Evolutionary conservation across 345 rosid genomes (phyloP).

Genomic region (Lepidium sativum): DNA sequence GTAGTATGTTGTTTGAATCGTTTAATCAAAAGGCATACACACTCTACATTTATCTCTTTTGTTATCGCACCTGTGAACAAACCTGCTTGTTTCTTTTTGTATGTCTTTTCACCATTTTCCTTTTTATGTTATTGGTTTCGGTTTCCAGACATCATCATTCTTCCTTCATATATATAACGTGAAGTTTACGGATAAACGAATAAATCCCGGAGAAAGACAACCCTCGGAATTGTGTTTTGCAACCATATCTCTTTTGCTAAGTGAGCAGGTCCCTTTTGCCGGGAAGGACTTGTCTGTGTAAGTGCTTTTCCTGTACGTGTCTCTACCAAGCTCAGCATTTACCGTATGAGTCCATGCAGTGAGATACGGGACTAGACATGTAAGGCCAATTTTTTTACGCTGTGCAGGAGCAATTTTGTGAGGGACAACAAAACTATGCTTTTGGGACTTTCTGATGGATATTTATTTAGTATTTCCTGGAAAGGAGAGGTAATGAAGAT

Average conservation of each 20-base stretch:
- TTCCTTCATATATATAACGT: slow-evolving; percentile 83
- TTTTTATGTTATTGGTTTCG: neutral
- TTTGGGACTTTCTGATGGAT: slow-evolving; percentile 86
- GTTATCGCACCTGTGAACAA: neutral
- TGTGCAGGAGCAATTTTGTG: slow-evolving; percentile 81
- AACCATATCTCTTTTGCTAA: slow-evolving; percentile 54
- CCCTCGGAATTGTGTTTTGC: slow-evolving; percentile 63
- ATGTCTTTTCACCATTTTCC: neutral
- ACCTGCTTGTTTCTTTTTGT: neutral
- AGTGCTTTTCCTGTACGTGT: slow-evolving; percentile 26
- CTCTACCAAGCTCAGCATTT: neutral
- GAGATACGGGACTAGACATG: neutral
- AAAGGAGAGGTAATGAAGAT: slow-evolving; percentile 79
- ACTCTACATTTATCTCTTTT: neutral
- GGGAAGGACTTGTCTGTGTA: slow-evolving; percentile 64
- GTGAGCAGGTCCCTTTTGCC: slow-evolving; percentile 83
- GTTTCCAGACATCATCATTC: slow-evolving; percentile 82
- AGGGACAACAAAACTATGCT: slow-evolving; percentile 66
- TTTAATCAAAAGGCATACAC: neutral
- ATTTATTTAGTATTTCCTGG: slow-evolving; percentile 80
- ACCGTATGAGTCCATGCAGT: neutral
- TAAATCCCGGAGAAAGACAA: slow-evolving; percentile 69
- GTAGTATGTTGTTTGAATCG: neutral
- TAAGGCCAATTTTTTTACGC: slow-evolving; percentile 7
- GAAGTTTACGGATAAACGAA: slow-evolving; percentile 59